Percentiles rank a stretch among this genome's conserved stretches.
phyloP scores from a whole-genome alignment of 129 eudicot genomes.

The Flaveria trinervia region DNA sequence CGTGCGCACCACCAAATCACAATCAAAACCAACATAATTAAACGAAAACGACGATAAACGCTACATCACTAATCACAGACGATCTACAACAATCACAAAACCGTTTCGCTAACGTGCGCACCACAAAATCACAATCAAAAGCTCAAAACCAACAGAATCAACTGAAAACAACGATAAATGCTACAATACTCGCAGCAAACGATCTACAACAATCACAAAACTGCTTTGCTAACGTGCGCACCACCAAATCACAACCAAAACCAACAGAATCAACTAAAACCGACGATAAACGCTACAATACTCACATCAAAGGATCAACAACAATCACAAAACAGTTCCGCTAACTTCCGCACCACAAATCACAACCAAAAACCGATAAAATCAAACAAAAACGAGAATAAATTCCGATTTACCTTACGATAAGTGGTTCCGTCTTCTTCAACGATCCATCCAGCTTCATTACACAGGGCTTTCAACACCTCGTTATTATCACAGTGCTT shows the following conservation, averaged over 20 bases:
- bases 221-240: constrained; percentile 24
- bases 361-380: no score
- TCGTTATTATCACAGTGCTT: constrained; percentile 96
- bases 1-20: constrained; percentile 23
- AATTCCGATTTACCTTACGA: constrained; percentile 47
- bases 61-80: no score
- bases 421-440: constrained; percentile 97
- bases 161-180: no score
- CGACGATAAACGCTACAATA: no score
- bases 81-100: no score
- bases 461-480: constrained; percentile 79
- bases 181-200: no score
- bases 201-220: neutral
- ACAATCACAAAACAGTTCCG: no score
- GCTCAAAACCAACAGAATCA: neutral
- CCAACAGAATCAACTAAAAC: neutral
- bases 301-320: no score
- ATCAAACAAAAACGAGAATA: no score
- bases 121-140: no score
- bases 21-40: neutral
- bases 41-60: neutral
- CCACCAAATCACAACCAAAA: constrained; percentile 7
- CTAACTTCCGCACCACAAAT: no score
- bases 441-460: constrained; percentile 90
- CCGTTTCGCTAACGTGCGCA: no score